phyloP scores from a whole-genome alignment of 2,329 filamentous ascomycete species.

The Arthrobotrys entomopaga region DNA sequence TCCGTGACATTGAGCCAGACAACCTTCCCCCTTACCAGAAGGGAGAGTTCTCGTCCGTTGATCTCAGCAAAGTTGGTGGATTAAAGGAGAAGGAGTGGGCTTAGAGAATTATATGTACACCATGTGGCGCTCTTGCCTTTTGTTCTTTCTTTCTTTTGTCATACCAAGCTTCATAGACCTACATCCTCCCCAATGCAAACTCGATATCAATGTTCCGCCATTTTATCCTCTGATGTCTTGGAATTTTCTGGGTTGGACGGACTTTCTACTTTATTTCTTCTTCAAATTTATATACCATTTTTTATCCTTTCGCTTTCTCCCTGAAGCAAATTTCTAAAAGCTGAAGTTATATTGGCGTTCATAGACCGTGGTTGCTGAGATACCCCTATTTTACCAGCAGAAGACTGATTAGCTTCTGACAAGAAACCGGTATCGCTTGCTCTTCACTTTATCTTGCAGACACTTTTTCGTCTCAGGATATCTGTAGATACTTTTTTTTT shows the following conservation, averaged over 20 bases:
- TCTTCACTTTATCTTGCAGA: constrained; percentile 2
- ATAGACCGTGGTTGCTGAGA: constrained; percentile 52
- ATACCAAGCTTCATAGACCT: constrained; percentile 38
- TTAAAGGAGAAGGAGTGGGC: constrained; percentile 82
- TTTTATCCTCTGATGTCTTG: constrained; percentile 26
- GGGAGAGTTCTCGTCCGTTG: constrained; percentile 93
- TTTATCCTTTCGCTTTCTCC: constrained; percentile 22
- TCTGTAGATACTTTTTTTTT: constrained; percentile 12
- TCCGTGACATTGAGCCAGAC: constrained; percentile 79
- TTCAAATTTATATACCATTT: constrained; percentile 48
- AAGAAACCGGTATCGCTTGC: constrained; percentile 22
- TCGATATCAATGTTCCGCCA: constrained; percentile 31
- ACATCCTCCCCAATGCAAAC: constrained; percentile 14
- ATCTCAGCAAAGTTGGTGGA: constrained; percentile 93
- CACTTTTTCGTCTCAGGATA: constrained; percentile 21
- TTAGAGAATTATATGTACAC: constrained; percentile 22
- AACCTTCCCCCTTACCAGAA: constrained; percentile 77
- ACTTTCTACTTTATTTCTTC: constrained; percentile 40
- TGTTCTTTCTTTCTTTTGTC: constrained; percentile 34
- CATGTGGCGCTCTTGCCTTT: constrained; percentile 31
- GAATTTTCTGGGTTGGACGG: constrained; percentile 29
- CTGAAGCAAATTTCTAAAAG: constrained; percentile 15
- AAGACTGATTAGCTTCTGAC: constrained; percentile 32
- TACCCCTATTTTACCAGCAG: constrained; percentile 43
- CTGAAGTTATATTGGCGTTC: constrained; percentile 45